These are phyloP conservation scores for Vicia sativa DNA, from an alignment of 306 rosid species.

Conservation along the genomic window DNA sequence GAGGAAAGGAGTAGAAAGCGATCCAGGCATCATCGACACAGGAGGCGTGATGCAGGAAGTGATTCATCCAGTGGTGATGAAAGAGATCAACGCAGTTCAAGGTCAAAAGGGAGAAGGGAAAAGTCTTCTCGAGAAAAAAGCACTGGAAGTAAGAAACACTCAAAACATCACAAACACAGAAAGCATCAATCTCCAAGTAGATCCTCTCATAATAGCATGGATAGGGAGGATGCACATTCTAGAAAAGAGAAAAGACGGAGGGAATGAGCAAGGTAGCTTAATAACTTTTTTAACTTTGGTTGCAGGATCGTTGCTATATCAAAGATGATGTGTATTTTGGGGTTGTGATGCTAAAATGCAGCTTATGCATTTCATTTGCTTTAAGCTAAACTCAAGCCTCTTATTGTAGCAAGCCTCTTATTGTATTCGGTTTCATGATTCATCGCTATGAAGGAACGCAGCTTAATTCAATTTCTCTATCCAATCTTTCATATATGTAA, in stretches of 20 bases:
- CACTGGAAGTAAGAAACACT: conserved; percentile 61
- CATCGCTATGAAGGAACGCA: conserved; percentile 22
- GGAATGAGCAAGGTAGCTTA: conserved; percentile 45
- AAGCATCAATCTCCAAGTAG: conserved; percentile 61
- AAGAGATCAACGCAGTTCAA: conserved; percentile 48
- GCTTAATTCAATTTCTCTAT: conserved; percentile 1
- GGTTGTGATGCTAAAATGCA: conserved; percentile 28
- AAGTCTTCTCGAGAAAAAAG: conserved; percentile 67
- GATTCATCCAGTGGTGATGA: conserved; percentile 59
- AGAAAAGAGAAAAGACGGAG: conserved; percentile 60
- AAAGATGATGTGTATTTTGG: conserved; percentile 18
- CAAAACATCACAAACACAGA: conserved; percentile 61
- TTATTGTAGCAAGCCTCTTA: no score
- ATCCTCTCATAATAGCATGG: conserved; percentile 45
- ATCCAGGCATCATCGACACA: conserved; percentile 54
- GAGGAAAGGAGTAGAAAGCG: conserved; percentile 68
- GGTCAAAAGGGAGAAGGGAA: conserved; percentile 63
- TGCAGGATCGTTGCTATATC: conserved; percentile 18
- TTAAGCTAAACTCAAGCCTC: conserved; percentile 19
- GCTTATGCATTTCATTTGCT: conserved; percentile 21
- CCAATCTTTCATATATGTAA: conserved; percentile 7
- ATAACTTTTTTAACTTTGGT: neutral
- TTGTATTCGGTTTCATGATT: neutral
- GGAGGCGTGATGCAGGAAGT: conserved; percentile 58
- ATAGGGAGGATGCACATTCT: conserved; percentile 49